Conservation (phyloP, 306 rosid genomes). For the Trifolium subterraneum region DNA sequence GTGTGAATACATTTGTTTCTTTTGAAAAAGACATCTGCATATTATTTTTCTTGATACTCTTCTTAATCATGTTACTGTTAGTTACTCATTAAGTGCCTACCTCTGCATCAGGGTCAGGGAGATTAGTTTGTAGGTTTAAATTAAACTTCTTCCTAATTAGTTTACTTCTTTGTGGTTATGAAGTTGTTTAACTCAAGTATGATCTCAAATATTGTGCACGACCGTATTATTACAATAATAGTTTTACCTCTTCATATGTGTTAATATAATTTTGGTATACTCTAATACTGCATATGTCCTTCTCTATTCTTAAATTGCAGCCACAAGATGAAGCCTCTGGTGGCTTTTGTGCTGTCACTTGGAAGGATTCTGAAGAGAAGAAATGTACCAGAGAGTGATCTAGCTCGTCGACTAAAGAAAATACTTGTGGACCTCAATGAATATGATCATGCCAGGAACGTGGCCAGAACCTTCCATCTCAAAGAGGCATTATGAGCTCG, state of each 20-base stretch:
- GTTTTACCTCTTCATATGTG: conserved; percentile 15
- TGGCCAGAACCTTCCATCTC: conserved; percentile 79
- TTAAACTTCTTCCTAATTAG: conserved; percentile 17
- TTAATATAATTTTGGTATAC: conserved; percentile 26
- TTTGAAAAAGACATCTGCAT: conserved; percentile 30
- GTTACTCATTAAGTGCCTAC: conserved; percentile 11
- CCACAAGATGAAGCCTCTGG: conserved; percentile 78
- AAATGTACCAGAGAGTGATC: conserved; percentile 63
- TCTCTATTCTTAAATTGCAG: conserved; percentile 49
- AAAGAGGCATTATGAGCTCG: conserved; percentile 78
- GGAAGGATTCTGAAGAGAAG: conserved; percentile 82
- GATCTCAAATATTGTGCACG: conserved; percentile 18
- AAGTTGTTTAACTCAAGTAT: conserved; percentile 8
- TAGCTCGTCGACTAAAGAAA: conserved; percentile 90
- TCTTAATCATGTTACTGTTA: conserved; percentile 9
- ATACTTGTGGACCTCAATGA: conserved; percentile 88
- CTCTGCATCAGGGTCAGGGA: no score
- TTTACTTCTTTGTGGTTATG: conserved; percentile 29
- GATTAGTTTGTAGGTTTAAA: conserved; percentile 29
- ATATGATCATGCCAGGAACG: conserved; percentile 80
- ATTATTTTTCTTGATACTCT: conserved; percentile 14
- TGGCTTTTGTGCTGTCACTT: conserved; percentile 67
- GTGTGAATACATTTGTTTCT: conserved; percentile 4
- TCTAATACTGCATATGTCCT: conserved; percentile 29
- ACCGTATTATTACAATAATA: not conserved